Conservation (phyloP, 1,284 basidiomycete genomes). For the Cryptococcus sp. region DNA sequence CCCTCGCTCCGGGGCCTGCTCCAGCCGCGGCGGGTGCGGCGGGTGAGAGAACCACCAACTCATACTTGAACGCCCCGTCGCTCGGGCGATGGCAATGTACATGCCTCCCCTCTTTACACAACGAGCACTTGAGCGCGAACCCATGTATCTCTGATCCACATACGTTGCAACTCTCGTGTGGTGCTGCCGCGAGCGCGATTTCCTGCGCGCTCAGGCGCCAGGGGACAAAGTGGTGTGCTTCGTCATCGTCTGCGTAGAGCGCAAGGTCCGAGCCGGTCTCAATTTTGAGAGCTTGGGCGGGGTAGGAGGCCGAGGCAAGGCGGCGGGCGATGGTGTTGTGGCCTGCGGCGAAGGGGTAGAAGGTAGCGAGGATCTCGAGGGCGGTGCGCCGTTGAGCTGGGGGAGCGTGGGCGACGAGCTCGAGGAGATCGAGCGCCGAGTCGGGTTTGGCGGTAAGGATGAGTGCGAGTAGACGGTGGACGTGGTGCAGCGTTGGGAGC, state of each 20-base stretch:
- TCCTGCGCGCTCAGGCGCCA: slow-evolving; percentile 31
- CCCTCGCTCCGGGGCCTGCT: too few relatives aligned
- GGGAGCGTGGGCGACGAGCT: slow-evolving; percentile 65
- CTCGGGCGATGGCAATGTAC: slow-evolving; percentile 30
- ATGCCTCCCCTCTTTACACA: slow-evolving; percentile 34
- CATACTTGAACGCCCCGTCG: slow-evolving; percentile 25
- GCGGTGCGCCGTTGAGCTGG: slow-evolving; percentile 58
- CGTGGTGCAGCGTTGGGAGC: slow-evolving; percentile 53
- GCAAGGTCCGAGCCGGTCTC: slow-evolving; percentile 35
- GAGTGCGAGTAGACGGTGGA: slow-evolving; percentile 59
- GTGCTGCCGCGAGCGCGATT: not conserved
- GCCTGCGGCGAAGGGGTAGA: slow-evolving; percentile 66
- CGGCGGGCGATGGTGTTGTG: slow-evolving; percentile 54
- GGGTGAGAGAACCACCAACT: slow-evolving; percentile 20
- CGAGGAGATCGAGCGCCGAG: slow-evolving; percentile 64
- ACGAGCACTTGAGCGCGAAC: slow-evolving; percentile 33
- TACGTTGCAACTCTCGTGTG: slow-evolving; percentile 9
- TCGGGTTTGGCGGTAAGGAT: slow-evolving; percentile 64
- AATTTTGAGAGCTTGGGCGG: slow-evolving; percentile 29
- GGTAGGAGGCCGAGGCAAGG: slow-evolving; percentile 29
- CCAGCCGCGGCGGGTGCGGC: not conserved
- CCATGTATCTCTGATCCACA: slow-evolving; percentile 31
- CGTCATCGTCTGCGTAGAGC: slow-evolving; percentile 30
- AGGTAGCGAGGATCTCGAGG: slow-evolving; percentile 57
- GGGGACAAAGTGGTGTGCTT: slow-evolving; percentile 35